Base-by-base conservation (phyloP, 2,329 filamentous ascomycete species). In the Penicillium sp. region DNA sequence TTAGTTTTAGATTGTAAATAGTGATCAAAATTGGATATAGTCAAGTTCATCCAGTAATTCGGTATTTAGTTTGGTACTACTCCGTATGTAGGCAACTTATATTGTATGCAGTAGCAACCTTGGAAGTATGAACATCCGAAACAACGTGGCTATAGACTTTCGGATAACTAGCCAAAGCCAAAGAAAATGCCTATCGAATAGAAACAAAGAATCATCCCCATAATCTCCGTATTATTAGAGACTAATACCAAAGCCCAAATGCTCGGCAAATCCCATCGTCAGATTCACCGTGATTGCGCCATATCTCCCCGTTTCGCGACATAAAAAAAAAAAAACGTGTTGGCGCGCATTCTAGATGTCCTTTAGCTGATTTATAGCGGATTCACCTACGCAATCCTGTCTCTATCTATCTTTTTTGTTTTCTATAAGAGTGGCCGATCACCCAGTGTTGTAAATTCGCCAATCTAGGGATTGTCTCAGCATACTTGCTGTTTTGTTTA, bases 231-330 rank as follows among this genome's bases (percentile, higher is more conserved):
- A 23, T 8, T 8, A 8, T 35, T 6, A 35, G 6, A n/a, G 3
- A 6, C 27, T 5, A 23, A 44, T 17, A 12, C 35, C 35, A 7
- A 36, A 36, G 4, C 10, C 21, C 21, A 8, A 38, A 36, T 39
- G n/a, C 19, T 38, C 43, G 27, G 44, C 45, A 53, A 53, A 52
- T 53, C 27, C 41, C 35, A 13, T 59, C 54, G n/a, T 59, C 54
- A 64, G 55, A 39, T 47, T 19, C 25, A 38, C 57, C 21, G 57
- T 59, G 61, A 69, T 69, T 62, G 65, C 66, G 67, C 67, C 65
- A 68, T 69, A 53, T 19, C 49, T 59, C 53, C 60, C 54, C 45
- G 45, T 64, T 58, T 68, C 63, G 64, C 58, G 60, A 67, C 54
- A 53, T 29, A 21, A 12, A 39, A 42, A 36, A 36, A 19, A 39